Evolutionary conservation across 2,329 filamentous ascomycete genomes (phyloP), one percentile per base, ranked within the genome.

Genomic region (Monosporascus sp.): DNA sequence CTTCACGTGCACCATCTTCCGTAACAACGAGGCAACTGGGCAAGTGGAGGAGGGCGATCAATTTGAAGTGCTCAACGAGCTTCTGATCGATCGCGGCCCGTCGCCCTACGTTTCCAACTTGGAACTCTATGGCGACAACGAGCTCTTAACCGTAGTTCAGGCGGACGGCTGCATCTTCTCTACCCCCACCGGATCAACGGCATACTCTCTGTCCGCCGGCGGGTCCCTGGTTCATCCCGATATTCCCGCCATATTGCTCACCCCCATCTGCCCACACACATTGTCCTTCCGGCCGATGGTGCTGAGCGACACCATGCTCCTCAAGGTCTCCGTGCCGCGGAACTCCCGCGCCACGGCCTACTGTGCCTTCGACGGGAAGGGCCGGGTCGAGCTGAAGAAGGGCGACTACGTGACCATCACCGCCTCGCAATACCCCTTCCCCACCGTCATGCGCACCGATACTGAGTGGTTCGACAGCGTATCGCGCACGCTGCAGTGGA

Each of bases 381-480:
- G 91, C 52, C 90, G 94, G 49, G 83, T 99, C 44, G 93, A 99
- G 72, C 84, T 99, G 37, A 86, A 87, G 57, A 90, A 93, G 65
- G 94, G 94, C 51, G 94, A 99, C 72, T 89, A 93, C 64, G 94
- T 99, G 68, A 97, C 93, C 55, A 94, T 99, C 63, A 90, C 93
- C 41, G 94, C 94, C 3, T 95, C 89, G 31, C 91, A 96, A 68
- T 99, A 97, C 65, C 94, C 94, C 0, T 97, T 99, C 75, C 94
- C 94, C 3, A 97, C 94, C 1, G 93, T 99, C 44, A 90, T 95
- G 53, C 88, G 90, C 58, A 90, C 88, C 57, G 86, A 86, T 56
- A 89, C 87, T 1, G 94, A 99, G 70, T 99, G 94, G 94, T 97
- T 99, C 67, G 89, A 97, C 70, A 95, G 90, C 65, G 90, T 99